Percentiles rank a stretch among this genome's conserved stretches.
These are phyloP conservation scores for Cryphonectria carpinicola DNA, from an alignment of 2,329 filamentous ascomycete species.

Conservation along the genomic window DNA sequence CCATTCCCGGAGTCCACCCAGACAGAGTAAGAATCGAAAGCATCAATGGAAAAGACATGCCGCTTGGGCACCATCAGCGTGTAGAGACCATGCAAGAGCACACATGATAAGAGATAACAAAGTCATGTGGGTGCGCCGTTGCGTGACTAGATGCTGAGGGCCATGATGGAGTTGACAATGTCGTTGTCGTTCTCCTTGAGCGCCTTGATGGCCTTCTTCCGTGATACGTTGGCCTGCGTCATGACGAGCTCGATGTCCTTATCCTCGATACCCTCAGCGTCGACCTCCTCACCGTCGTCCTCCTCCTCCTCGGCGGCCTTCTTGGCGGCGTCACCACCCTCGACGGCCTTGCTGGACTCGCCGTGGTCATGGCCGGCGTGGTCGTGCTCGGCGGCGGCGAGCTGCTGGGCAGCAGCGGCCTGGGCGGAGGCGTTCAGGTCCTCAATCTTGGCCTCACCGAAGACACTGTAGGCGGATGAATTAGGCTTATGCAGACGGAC, in stretches of 20 bases:
- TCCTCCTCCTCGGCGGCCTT: conserved; percentile 84
- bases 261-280: conserved; percentile 90
- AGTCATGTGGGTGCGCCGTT: background rate
- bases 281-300: conserved; percentile 94
- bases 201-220: conserved; percentile 98
- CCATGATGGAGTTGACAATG: conserved; percentile 99
- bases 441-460: conserved; percentile 99
- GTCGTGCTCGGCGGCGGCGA: conserved; percentile 72
- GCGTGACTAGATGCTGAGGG: conserved; percentile 73
- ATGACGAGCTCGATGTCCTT: conserved; percentile 99
- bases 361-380: conserved; percentile 74
- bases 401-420: conserved; percentile 92
- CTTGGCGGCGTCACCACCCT: conserved; percentile 56
- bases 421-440: conserved; percentile 98
- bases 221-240: conserved; percentile 93
- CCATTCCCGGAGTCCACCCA: conserved; percentile 20
- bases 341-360: conserved; percentile 66
- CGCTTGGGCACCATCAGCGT: background rate
- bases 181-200: conserved; percentile 99
- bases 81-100: background rate
- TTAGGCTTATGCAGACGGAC: conserved; percentile 26
- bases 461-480: conserved; percentile 68
- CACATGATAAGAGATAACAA: background rate
- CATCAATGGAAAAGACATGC: conserved; percentile 22
- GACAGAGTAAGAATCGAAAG: conserved; percentile 16